These are phyloP conservation scores for Sphaerulina populicola DNA, from an alignment of 2,329 filamentous ascomycete species.

Conservation along the genomic window DNA sequence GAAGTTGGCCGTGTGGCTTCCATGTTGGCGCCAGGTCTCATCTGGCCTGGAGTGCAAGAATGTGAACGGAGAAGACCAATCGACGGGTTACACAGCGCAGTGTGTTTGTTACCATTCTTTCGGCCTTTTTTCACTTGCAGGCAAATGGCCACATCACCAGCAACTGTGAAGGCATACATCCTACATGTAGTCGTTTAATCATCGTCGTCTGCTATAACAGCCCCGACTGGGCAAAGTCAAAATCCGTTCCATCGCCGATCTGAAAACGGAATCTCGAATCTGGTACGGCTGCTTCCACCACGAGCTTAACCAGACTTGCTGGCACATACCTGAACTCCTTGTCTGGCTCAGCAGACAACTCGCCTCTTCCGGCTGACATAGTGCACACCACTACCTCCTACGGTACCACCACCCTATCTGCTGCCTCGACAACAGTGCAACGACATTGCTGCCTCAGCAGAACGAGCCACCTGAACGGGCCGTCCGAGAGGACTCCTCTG, in stretches of 20 bases:
- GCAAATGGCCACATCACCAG: not conserved
- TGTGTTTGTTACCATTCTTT: not conserved
- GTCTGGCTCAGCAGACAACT: constrained; percentile 3
- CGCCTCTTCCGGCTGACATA: not conserved
- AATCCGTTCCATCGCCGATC: constrained; percentile 3
- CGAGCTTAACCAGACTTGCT: not conserved
- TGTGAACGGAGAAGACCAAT: not conserved
- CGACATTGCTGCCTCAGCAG: constrained; percentile 1
- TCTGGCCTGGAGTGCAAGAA: not conserved
- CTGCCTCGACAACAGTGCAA: not conserved
- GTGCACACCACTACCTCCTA: not conserved
- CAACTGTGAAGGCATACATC: not conserved
- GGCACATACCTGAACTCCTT: not conserved
- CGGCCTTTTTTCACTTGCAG: not conserved
- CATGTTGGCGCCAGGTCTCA: not conserved
- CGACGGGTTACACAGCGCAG: not conserved
- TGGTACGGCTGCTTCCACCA: not conserved
- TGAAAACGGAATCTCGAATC: not conserved
- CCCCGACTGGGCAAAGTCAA: constrained; percentile 1
- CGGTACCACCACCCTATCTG: not conserved
- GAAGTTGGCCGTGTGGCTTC: not conserved
- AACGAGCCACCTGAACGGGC: not conserved
- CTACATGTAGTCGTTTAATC: not conserved
- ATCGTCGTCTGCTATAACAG: constrained; percentile 4
- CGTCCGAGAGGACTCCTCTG: constrained; percentile 2